phyloP scores from a whole-genome alignment of 1,139 yeast genomes.

The Debaryomyces sp. region DNA sequence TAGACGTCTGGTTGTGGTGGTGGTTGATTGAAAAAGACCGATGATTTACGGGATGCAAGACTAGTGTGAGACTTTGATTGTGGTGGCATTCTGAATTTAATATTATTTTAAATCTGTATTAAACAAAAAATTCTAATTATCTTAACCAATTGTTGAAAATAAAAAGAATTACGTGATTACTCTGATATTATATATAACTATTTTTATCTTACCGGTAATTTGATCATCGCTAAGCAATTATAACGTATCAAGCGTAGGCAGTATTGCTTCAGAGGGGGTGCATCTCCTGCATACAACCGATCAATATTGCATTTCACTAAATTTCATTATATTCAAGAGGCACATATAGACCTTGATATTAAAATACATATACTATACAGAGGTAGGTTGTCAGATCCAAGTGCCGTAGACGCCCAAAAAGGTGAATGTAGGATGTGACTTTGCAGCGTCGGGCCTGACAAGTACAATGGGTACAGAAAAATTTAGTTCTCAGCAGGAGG shows the following conservation, averaged over 20 bases:
- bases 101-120: neutral
- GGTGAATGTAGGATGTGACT: neutral
- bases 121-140: neutral
- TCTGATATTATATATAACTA: neutral
- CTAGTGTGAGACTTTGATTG: constrained; percentile 37
- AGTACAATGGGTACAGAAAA: neutral
- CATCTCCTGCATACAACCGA: neutral
- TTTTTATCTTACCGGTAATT: neutral
- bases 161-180: neutral
- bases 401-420: neutral
- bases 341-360: neutral
- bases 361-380: constrained; percentile 7
- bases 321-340: neutral
- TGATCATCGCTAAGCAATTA: constrained; percentile 8
- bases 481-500: constrained; percentile 34
- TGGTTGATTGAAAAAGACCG: constrained; percentile 39
- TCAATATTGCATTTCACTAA: neutral
- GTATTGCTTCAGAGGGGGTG: constrained; percentile 1
- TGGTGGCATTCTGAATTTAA: constrained; percentile 14
- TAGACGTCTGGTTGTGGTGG: constrained; percentile 56
- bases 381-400: neutral
- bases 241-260: neutral
- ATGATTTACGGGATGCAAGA: constrained; percentile 42
- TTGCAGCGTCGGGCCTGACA: neutral
- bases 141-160: neutral